A percentile compares a stretch with the other conserved stretches of the same genome.
Evolutionary conservation across 768 basidiomycete species (phyloP).

Genomic region (Cystobasidiopsis lactophilus): DNA sequence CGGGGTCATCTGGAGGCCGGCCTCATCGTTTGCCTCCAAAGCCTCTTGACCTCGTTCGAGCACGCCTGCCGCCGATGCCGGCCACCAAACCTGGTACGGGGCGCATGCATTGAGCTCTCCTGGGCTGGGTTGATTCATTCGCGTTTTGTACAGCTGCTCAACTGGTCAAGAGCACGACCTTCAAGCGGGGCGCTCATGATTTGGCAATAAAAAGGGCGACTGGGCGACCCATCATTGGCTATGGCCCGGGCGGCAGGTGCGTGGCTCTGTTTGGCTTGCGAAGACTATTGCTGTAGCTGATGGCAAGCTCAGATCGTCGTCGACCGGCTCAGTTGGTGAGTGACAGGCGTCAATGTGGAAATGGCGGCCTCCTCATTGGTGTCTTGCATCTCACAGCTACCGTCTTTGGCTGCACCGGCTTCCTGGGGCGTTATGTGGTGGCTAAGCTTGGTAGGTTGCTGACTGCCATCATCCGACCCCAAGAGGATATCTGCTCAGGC

Average conservation of each 20-base stretch:
- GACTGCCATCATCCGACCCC: background rate
- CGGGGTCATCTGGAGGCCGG: too few species aligned
- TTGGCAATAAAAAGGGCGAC: constrained; percentile 8
- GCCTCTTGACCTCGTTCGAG: too few species aligned
- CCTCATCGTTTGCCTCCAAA: too few species aligned
- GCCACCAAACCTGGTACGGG: too few species aligned
- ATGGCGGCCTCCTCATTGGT: background rate
- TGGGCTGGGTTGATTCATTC: too few species aligned
- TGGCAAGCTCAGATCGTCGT: background rate
- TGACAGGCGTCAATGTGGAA: too few species aligned
- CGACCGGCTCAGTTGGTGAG: too few species aligned
- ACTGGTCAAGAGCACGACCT: background rate
- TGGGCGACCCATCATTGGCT: constrained; percentile 7
- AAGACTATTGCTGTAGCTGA: background rate
- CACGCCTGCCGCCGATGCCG: too few species aligned
- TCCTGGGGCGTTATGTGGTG: constrained; percentile 81
- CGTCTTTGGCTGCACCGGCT: constrained; percentile 90
- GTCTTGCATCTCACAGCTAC: constrained; percentile 36
- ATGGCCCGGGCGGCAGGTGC: background rate
- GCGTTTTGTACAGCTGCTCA: background rate
- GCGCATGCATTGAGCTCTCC: too few species aligned
- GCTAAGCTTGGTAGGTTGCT: constrained; percentile 57
- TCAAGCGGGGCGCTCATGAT: constrained; percentile 5
- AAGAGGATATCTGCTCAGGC: background rate
- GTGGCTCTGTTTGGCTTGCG: background rate